Evolutionary conservation across 1,284 basidiomycete species (phyloP), one percentile per base, ranked within the genome.

Genomic region (Tilletia horrida): DNA sequence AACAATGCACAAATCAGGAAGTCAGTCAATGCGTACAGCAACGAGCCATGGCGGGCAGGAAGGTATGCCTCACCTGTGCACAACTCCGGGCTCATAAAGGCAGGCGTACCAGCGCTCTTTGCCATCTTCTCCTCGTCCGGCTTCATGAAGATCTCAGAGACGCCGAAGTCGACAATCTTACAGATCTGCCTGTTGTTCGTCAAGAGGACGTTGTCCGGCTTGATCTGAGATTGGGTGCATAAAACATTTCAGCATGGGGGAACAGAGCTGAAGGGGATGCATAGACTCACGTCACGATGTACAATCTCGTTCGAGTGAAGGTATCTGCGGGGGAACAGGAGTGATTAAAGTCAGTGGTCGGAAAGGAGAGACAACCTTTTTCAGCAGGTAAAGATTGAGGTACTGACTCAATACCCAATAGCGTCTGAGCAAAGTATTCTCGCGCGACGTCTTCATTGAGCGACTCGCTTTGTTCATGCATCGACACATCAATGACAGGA

Each of bases 91-190:
- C 84, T 84, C 81, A 86, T 85, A 73, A 86, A 87, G 0, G 86
- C 86, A 0, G 86, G 86, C 74, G 83, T 85, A 0, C 86, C 86
- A 0, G 82, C 84, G 23, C 82, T 81, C 65, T 84, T 82, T 67
- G 81, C 81, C 70, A 84, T 80, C 43, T 75, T 73, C 73, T 85
- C 84, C 66, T 85, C 84, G 14, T 82, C 83, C 0, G 78, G 75
- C 29, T 81, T 79, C 8, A 76, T 71, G 66, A 86, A 86, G 82
- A 87, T 85, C 66, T 87, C 85, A 1, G 85, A 85, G 0, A 87
- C 85, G 35, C 86, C 86, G 76, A 87, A 87, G 71, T 86, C 85
- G 72, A 84, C 86, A 61, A 87, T 82, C 75, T 87, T 87, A 80
- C 85, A 85, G 11, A 79, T 77, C 63, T 81, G 76, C n/a, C 80